These are phyloP conservation scores for Solanum neorickii DNA, from an alignment of 257 asterid genomes.

Conservation along the genomic window DNA sequence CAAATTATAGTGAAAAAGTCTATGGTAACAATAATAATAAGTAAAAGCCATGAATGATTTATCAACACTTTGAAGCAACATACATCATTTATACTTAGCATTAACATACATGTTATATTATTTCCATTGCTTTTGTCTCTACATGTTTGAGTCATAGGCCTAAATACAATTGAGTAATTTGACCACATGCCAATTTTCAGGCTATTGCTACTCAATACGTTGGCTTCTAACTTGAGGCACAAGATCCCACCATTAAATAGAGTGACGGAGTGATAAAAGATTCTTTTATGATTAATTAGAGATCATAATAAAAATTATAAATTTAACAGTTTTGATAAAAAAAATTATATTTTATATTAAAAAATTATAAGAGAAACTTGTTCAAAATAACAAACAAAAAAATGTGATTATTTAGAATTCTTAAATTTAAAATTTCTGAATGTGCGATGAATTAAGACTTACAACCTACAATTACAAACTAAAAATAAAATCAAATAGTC, in stretches of 20 bases:
- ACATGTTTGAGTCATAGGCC: not conserved
- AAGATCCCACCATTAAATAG: not conserved
- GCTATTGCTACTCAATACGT: not conserved
- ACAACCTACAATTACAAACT: no score
- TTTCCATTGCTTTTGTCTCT: not conserved
- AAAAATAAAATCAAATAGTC: no score
- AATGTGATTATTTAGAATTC: not conserved
- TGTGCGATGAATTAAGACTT: not conserved
- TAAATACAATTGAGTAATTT: not conserved
- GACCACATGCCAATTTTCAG: not conserved
- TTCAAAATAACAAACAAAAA: not conserved
- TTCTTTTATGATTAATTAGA: not conserved
- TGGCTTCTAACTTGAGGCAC: not conserved
- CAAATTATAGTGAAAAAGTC: not conserved
- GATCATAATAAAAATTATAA: no score
- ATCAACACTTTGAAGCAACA: not conserved
- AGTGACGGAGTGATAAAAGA: not conserved
- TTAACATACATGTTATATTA: not conserved
- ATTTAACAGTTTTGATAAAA: no score
- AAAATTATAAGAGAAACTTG: not conserved
- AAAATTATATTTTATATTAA: not conserved
- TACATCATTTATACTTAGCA: not conserved
- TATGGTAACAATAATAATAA: not conserved
- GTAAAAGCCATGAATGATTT: not conserved
- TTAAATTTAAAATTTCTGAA: not conserved